Evolutionary conservation across 2,329 filamentous ascomycete species (phyloP).

Genomic region (Exserohilum rostratum): DNA sequence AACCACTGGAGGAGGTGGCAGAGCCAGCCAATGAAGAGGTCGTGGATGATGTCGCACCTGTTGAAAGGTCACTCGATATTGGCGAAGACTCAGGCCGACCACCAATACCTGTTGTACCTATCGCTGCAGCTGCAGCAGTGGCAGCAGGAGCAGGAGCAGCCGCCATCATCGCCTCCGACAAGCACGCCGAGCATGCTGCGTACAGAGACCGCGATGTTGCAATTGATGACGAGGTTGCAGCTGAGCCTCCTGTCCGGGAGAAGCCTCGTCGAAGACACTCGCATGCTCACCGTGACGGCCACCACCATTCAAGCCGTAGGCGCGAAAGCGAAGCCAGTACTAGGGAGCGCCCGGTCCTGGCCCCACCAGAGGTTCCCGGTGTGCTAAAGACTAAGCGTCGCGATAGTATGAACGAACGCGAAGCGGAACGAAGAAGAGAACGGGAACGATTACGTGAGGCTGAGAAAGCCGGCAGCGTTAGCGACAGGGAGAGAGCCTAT

Average conservation of each 20-base stretch:
- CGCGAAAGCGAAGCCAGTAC: conserved; percentile 41
- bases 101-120: background rate
- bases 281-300: conserved; percentile 35
- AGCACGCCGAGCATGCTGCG: conserved; percentile 5
- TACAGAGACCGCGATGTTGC: conserved; percentile 36
- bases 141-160: no score
- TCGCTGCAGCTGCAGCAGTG: background rate
- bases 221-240: conserved; percentile 28
- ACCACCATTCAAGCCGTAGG: conserved; percentile 34
- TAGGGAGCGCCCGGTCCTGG: conserved; percentile 32
- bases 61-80: conserved; percentile 4
- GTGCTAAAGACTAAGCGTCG: conserved; percentile 35
- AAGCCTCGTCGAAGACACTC: conserved; percentile 40
- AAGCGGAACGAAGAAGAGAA: conserved; percentile 28
- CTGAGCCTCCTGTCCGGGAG: conserved; percentile 29
- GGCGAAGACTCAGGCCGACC: background rate
- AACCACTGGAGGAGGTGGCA: background rate
- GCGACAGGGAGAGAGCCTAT: conserved; percentile 36
- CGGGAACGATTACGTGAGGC: conserved; percentile 26
- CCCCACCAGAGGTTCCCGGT: conserved; percentile 20
- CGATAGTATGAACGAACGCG: conserved; percentile 43
- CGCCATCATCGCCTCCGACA: background rate
- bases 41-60: background rate
- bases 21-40: conserved; percentile 3
- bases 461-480: conserved; percentile 31